A percentile compares a stretch with the other conserved stretches of the same genome.
These are phyloP conservation scores for Caloboletus inedulis DNA, from an alignment of 1,284 basidiomycete species.

Conservation along the genomic window DNA sequence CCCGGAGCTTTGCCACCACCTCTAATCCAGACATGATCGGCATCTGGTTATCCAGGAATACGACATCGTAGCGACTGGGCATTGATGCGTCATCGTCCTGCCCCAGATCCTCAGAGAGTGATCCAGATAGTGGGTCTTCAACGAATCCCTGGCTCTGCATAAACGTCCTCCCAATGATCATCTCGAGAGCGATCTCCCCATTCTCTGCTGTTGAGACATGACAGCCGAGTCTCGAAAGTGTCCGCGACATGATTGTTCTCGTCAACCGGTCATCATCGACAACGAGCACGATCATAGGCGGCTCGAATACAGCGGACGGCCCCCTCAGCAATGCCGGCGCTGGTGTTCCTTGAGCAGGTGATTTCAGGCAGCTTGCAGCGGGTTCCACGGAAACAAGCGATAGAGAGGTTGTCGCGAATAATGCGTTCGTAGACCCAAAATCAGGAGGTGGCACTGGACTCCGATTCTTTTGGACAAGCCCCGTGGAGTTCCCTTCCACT, in stretches of 20 bases:
- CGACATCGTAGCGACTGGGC: constrained; percentile 50
- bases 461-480: not conserved
- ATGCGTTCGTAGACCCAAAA: constrained; percentile 1
- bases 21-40: constrained; percentile 79
- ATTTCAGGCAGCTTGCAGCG: constrained; percentile 12
- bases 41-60: constrained; percentile 89
- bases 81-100: not conserved
- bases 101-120: not conserved
- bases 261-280: constrained; percentile 81
- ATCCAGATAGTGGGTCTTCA: not conserved
- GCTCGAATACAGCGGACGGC: constrained; percentile 36
- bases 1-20: constrained; percentile 63
- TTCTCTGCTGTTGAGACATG: constrained; percentile 82
- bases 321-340: constrained; percentile 32
- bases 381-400: constrained; percentile 6
- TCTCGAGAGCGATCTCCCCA: constrained; percentile 75
- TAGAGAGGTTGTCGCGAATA: not conserved
- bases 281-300: constrained; percentile 59
- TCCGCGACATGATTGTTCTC: constrained; percentile 77
- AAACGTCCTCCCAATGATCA: constrained; percentile 51
- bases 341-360: constrained; percentile 9
- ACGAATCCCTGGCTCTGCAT: not conserved
- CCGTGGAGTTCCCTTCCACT: constrained; percentile 13
- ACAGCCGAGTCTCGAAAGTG: constrained; percentile 78
- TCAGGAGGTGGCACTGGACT: constrained; percentile 4